Evolutionary conservation across 2,329 filamentous ascomycete species (phyloP).

Genomic region (Trichoderma sp.): DNA sequence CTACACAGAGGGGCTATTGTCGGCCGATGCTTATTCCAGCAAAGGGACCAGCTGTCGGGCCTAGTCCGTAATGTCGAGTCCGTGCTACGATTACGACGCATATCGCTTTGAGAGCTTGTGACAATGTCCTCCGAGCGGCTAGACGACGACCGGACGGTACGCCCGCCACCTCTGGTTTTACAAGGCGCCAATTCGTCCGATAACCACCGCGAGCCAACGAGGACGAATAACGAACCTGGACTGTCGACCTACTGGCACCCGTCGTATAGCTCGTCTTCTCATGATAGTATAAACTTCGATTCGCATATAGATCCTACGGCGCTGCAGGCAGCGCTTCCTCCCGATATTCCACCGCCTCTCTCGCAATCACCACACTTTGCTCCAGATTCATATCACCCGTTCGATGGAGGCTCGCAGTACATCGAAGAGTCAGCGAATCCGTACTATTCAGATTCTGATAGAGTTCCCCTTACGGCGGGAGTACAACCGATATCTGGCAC

Average conservation of each 20-base stretch:
- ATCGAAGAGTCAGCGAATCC: constrained; percentile 33
- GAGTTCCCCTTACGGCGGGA: constrained; percentile 55
- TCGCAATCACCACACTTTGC: constrained; percentile 27
- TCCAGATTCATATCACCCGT: constrained; percentile 33
- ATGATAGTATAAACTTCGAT: constrained; percentile 38
- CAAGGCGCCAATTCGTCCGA: constrained; percentile 52
- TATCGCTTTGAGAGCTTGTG: background rate
- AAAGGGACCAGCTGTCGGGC: background rate
- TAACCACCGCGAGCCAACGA: constrained; percentile 12
- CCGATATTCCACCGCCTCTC: constrained; percentile 43
- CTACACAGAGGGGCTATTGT: background rate
- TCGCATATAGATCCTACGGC: constrained; percentile 55
- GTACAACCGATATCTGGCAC: constrained; percentile 56
- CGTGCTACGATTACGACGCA: background rate
- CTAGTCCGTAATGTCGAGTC: constrained; percentile 4
- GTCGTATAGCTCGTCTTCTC: constrained; percentile 40
- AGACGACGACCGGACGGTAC: constrained; percentile 29
- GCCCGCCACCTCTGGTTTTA: constrained; percentile 63
- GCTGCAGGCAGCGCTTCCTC: constrained; percentile 55
- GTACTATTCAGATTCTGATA: constrained; percentile 55
- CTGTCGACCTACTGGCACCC: constrained; percentile 55
- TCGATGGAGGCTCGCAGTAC: constrained; percentile 34
- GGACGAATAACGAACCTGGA: constrained; percentile 38
- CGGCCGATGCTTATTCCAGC: background rate
- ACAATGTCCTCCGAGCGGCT: constrained; percentile 34